Evolutionary conservation across 192 early-diverging fungal species (phyloP).

Genomic region (Lobosporangium transversale): DNA sequence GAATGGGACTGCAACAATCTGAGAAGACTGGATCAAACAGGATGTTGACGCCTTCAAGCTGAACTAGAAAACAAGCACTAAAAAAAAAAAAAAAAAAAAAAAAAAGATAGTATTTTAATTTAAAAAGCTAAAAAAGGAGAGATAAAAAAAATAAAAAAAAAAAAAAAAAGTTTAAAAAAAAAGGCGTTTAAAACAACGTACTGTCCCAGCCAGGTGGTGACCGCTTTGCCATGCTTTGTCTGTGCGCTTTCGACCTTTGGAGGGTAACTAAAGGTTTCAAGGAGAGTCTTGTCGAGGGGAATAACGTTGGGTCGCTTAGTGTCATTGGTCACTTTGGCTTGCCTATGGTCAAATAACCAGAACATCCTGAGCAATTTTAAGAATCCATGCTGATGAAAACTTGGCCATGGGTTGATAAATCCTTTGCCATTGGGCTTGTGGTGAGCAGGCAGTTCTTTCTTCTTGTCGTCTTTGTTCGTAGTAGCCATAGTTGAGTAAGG

Average conservation of each 20-base stretch:
- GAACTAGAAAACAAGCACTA: conserved; percentile 71
- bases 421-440: conserved; percentile 63
- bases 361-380: conserved; percentile 7
- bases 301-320: conserved; percentile 31
- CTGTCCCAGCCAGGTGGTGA: conserved; percentile 44
- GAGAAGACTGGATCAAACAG: conserved; percentile 83
- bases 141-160: not conserved
- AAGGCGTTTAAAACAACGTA: conserved; percentile 1
- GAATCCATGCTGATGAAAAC: conserved; percentile 46
- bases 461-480: not conserved
- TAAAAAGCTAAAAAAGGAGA: no score
- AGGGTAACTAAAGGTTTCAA: conserved; percentile 30
- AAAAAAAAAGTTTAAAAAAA: no score
- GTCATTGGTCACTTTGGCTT: conserved; percentile 2
- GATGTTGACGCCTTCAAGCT: conserved; percentile 72
- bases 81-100: not conserved
- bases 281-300: conserved; percentile 27
- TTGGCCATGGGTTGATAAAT: conserved; percentile 76
- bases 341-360: conserved; percentile 17
- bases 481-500: not conserved
- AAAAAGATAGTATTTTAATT: not conserved
- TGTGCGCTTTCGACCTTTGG: conserved; percentile 5
- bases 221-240: conserved; percentile 10
- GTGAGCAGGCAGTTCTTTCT: conserved; percentile 39
- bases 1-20: conserved; percentile 74